A percentile compares a stretch with the other conserved stretches of the same genome.
Conservation (phyloP, 2,329 filamentous ascomycete genomes). For the Aspergillus sp. region DNA sequence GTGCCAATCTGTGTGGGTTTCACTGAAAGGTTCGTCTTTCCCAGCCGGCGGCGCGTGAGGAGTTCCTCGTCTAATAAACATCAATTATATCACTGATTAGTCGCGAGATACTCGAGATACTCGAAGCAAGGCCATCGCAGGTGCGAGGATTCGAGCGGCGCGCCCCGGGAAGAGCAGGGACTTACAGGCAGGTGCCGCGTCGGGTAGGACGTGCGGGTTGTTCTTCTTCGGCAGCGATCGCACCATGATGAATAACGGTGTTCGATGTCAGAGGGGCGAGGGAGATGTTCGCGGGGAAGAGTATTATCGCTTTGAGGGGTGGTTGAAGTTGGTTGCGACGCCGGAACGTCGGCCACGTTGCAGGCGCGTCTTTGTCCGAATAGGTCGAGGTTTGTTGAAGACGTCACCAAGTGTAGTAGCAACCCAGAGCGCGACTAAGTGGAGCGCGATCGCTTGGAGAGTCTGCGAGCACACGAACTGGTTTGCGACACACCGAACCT, state of each 20-base stretch:
- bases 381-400: conserved; percentile 17
- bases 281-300: conserved; percentile 17
- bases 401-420: conserved; percentile 27
- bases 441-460: conserved; percentile 17
- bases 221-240: conserved; percentile 51
- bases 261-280: conserved; percentile 7
- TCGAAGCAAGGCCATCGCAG: neutral
- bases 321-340: conserved; percentile 34
- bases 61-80: conserved; percentile 67
- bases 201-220: conserved; percentile 52
- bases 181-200: conserved; percentile 52
- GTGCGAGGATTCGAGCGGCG: conserved; percentile 17
- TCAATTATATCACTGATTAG: conserved; percentile 20
- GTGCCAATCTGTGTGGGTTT: conserved; percentile 76
- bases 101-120: conserved; percentile 7
- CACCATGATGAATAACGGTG: conserved; percentile 37
- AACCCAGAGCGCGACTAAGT: conserved; percentile 18
- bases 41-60: conserved; percentile 81
- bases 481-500: conserved; percentile 21
- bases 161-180: conserved; percentile 24
- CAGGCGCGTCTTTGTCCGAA: conserved; percentile 43
- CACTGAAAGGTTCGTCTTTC: conserved; percentile 86
- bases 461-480: conserved; percentile 8
- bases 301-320: conserved; percentile 15
- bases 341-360: conserved; percentile 48